Conservation (phyloP, 2,329 filamentous ascomycete species). For the Camillea tinctor region DNA sequence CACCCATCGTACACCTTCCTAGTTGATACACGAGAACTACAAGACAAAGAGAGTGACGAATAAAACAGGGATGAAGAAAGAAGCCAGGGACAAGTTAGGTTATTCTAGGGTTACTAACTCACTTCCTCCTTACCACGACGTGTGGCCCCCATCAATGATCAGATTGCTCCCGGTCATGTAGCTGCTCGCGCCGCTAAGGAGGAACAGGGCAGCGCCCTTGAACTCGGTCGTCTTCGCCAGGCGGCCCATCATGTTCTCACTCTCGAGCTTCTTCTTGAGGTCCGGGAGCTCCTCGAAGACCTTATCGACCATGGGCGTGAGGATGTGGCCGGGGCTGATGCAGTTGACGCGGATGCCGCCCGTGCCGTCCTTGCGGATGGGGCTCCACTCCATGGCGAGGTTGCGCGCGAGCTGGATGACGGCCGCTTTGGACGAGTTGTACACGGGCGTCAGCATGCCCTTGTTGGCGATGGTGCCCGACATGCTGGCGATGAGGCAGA, state of each 20-base stretch:
- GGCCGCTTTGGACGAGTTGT: constrained; percentile 66
- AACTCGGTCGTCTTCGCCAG: constrained; percentile 59
- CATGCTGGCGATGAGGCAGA: constrained; percentile 58
- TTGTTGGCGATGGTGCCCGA: constrained; percentile 51
- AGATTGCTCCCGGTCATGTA: constrained; percentile 49
- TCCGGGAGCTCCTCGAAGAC: constrained; percentile 69
- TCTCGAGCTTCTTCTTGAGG: constrained; percentile 59
- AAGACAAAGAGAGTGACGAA: too few species aligned
- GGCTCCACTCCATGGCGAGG: constrained; percentile 63
- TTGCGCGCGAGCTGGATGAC: constrained; percentile 62
- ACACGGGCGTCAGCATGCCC: constrained; percentile 55
- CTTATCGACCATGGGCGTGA: constrained; percentile 70
- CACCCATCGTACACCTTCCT: too few species aligned
- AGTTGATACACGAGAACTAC: too few species aligned
- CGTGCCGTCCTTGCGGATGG: constrained; percentile 34
- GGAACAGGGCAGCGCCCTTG: constrained; percentile 59
- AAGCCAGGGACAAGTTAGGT: too few species aligned
- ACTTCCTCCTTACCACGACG: neutral
- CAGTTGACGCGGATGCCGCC: constrained; percentile 68
- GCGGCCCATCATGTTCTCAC: constrained; percentile 70
- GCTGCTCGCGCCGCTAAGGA: constrained; percentile 60
- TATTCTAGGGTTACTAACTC: too few species aligned
- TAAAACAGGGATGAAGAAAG: too few species aligned
- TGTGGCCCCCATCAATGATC: constrained; percentile 22
- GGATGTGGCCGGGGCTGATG: constrained; percentile 66